phyloP scores from a whole-genome alignment of 257 asterid genomes.

The Coffea canephora region DNA sequence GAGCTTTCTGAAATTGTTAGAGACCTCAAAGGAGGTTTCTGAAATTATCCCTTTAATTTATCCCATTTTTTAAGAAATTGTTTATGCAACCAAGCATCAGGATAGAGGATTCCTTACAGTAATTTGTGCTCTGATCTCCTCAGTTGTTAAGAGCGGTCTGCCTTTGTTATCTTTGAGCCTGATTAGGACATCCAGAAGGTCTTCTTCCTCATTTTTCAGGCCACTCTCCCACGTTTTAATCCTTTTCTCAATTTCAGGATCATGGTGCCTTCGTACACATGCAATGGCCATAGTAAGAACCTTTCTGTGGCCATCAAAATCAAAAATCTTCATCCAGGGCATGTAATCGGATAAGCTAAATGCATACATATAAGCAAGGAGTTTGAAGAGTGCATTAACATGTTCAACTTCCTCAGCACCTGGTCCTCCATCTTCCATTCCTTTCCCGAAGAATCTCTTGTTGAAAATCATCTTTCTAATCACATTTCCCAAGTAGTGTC shows the following conservation, averaged over 20 bases:
- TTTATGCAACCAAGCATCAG: no score
- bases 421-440: constrained; percentile 33
- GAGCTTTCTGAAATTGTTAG: no score
- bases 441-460: constrained; percentile 19
- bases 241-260: constrained; percentile 15
- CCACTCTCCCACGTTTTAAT: constrained; percentile 20
- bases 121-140: constrained; percentile 20
- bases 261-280: not conserved
- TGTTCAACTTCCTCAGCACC: constrained; percentile 35
- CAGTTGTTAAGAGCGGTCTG: not conserved
- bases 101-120: not conserved
- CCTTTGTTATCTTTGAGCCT: constrained; percentile 2
- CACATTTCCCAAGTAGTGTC: not conserved
- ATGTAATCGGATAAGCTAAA: constrained; percentile 5
- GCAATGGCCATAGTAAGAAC: not conserved
- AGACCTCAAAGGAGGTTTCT: no score
- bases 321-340: not conserved
- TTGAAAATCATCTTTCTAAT: not conserved
- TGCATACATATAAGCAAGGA: not conserved
- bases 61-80: no score
- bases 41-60: no score
- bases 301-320: not conserved
- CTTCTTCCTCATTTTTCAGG: constrained; percentile 3
- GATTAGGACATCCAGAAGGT: constrained; percentile 20
- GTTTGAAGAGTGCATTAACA: not conserved